Conservation (phyloP, 2,329 filamentous ascomycete genomes). For the Exserohilum rostratum region DNA sequence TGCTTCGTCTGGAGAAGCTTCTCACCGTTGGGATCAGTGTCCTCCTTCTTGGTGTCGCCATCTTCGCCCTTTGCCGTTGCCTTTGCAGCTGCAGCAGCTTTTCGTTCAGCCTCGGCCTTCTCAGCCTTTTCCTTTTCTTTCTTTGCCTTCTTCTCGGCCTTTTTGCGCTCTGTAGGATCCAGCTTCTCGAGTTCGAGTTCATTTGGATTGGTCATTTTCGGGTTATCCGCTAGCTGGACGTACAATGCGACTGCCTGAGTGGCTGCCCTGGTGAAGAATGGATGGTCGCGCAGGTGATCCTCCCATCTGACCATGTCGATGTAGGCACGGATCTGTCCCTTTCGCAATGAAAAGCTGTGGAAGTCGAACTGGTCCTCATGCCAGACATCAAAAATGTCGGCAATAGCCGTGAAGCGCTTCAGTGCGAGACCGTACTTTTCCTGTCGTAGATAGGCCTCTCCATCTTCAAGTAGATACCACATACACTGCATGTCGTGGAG, state of each 20-base stretch:
- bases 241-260: constrained; percentile 83
- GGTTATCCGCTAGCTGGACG: constrained; percentile 76
- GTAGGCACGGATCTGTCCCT: constrained; percentile 93
- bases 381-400: constrained; percentile 96
- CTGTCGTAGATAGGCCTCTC: constrained; percentile 83
- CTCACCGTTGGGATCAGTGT: constrained; percentile 83
- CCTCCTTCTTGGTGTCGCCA: constrained; percentile 78
- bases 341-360: constrained; percentile 95
- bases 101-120: constrained; percentile 76
- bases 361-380: constrained; percentile 99
- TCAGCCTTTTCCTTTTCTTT: constrained; percentile 76
- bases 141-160: constrained; percentile 87
- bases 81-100: constrained; percentile 72
- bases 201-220: constrained; percentile 67
- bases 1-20: constrained; percentile 81
- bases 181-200: constrained; percentile 60
- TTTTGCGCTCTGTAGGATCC: constrained; percentile 74
- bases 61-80: constrained; percentile 66
- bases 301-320: constrained; percentile 98
- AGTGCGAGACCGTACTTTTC: constrained; percentile 83
- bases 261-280: constrained; percentile 86
- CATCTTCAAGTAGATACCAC: constrained; percentile 96
- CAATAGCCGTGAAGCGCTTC: constrained; percentile 87
- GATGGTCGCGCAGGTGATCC: constrained; percentile 86
- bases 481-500: constrained; percentile 98